A percentile compares a stretch with the other conserved stretches of the same genome.
Conservation (phyloP, 148 eudicot species). For the Cornus florida region DNA sequence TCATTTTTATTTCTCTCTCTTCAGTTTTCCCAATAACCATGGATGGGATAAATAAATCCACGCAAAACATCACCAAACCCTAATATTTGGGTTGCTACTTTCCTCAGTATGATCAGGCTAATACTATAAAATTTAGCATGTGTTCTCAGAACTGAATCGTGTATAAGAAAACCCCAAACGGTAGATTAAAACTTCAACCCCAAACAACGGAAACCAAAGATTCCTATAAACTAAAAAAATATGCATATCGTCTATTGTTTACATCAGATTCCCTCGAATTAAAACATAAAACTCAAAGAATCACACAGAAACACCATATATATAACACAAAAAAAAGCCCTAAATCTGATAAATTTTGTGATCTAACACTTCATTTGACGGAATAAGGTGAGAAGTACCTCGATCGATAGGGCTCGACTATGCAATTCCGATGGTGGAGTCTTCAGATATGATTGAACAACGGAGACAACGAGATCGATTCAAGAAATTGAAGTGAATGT, state of each 20-base stretch:
- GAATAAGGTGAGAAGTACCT: slow-evolving; percentile 15
- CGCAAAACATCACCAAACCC: slow-evolving; percentile 10
- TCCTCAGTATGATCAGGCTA: background rate
- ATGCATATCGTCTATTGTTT: background rate
- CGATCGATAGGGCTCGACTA: slow-evolving; percentile 18
- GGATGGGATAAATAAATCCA: background rate
- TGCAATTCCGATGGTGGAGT: slow-evolving; percentile 8
- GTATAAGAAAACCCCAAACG: background rate
- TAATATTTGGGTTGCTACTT: slow-evolving; percentile 4
- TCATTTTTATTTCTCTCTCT: background rate
- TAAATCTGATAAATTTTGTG: background rate
- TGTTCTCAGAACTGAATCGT: background rate
- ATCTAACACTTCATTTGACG: slow-evolving; percentile 9
- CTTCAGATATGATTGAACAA: background rate
- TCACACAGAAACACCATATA: background rate
- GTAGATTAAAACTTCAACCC: background rate
- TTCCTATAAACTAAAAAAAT: slow-evolving; percentile 3
- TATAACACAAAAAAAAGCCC: background rate
- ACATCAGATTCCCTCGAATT: slow-evolving; percentile 8
- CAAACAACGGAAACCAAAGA: background rate
- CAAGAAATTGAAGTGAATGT: background rate
- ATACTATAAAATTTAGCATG: background rate
- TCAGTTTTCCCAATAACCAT: background rate
- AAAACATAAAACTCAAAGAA: background rate
- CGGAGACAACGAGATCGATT: slow-evolving; percentile 4